These are phyloP conservation scores for Spinacia oleracea DNA, from an alignment of 179 eudicot genomes.

Conservation along the genomic window DNA sequence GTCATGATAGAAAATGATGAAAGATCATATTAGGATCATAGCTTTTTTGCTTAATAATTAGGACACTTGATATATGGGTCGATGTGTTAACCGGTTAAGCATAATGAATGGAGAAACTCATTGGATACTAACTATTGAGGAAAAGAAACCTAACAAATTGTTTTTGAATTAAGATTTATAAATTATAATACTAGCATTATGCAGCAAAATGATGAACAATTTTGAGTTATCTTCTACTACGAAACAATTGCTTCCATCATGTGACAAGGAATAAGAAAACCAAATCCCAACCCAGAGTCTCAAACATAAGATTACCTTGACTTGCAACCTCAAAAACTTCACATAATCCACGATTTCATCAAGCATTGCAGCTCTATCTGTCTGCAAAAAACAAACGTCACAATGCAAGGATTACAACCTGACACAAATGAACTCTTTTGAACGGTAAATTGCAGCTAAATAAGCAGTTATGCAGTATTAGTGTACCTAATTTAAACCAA, in stretches of 20 bases:
- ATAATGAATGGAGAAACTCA: conserved; percentile 12
- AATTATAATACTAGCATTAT: neutral
- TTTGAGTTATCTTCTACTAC: conserved; percentile 2
- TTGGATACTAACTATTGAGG: neutral
- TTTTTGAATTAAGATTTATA: neutral
- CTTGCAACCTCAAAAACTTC: conserved; percentile 90
- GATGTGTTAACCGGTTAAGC: conserved; percentile 21
- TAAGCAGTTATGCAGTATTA: neutral
- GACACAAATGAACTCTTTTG: neutral
- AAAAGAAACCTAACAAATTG: conserved; percentile 6
- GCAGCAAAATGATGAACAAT: neutral
- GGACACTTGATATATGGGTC: conserved; percentile 18
- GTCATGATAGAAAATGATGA: conserved; percentile 32
- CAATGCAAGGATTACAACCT: conserved; percentile 8
- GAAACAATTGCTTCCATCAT: neutral
- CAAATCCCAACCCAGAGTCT: conserved; percentile 15
- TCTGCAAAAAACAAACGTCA: conserved; percentile 46
- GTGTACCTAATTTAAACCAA: neutral
- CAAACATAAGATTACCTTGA: conserved; percentile 58
- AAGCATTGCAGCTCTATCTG: conserved; percentile 96
- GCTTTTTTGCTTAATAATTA: conserved; percentile 24
- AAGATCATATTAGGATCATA: conserved; percentile 24
- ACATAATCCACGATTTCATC: conserved; percentile 98
- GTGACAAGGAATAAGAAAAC: conserved; percentile 11
- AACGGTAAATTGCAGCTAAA: neutral